A percentile compares a stretch with the other conserved stretches of the same genome.
These are phyloP conservation scores for Penicillium sp. DNA, from an alignment of 2,329 filamentous ascomycete genomes.

Conservation along the genomic window DNA sequence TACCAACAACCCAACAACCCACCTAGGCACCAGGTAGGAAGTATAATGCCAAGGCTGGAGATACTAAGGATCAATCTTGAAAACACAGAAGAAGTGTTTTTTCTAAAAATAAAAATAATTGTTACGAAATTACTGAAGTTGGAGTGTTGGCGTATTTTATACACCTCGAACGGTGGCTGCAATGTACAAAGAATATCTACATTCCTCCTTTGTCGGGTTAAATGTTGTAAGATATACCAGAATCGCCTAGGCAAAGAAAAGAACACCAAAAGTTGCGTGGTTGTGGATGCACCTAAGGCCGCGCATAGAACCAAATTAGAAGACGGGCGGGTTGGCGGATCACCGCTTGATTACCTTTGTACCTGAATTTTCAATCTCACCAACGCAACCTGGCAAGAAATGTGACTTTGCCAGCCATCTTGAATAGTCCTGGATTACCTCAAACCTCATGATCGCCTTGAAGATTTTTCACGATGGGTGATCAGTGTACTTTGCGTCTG, in stretches of 20 bases:
- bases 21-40: too few species aligned
- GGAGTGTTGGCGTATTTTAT: too few species aligned
- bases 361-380: not conserved
- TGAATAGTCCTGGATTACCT: not conserved
- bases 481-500: slow-evolving; percentile 18
- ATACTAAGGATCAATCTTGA: too few species aligned
- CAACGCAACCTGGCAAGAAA: not conserved
- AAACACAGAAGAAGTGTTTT: too few species aligned
- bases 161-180: too few species aligned
- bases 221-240: not conserved
- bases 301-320: not conserved
- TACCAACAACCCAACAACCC: too few species aligned
- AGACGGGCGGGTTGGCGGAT: not conserved
- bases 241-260: too few species aligned
- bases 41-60: too few species aligned
- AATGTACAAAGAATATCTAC: not conserved
- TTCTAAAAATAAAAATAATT: too few species aligned
- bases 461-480: slow-evolving; percentile 10
- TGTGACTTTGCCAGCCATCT: not conserved
- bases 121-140: too few species aligned
- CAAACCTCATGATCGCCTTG: not conserved
- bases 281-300: not conserved
- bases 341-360: not conserved
- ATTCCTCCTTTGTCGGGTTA: too few species aligned
- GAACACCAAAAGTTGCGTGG: too few species aligned